A percentile compares a stretch with the other conserved stretches of the same genome.
Conservation (phyloP, 305 asterid species). For the Fraxinus platypoda region DNA sequence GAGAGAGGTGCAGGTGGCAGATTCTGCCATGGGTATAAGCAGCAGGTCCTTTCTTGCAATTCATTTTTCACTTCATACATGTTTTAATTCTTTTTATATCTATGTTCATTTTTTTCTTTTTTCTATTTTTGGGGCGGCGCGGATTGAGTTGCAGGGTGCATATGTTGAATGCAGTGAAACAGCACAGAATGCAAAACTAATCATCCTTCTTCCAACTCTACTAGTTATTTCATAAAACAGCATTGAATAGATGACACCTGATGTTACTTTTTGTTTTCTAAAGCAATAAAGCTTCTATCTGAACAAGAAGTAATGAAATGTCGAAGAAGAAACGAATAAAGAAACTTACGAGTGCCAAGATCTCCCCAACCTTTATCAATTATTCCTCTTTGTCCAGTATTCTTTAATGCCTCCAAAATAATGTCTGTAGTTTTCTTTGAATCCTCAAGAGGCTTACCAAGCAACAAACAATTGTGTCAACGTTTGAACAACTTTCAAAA, state of each 20-base stretch:
- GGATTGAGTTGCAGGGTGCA: neutral
- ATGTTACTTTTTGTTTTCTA: neutral
- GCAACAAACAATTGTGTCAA: constrained; percentile 14
- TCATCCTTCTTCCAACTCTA: neutral
- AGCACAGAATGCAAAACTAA: neutral
- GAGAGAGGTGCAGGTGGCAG: neutral
- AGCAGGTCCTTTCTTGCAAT: neutral
- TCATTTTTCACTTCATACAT: neutral
- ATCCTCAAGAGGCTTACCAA: constrained; percentile 86
- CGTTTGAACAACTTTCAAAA: neutral
- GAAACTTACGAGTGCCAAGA: constrained; percentile 80
- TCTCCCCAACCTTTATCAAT: constrained; percentile 98
- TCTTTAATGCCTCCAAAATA: constrained; percentile 78
- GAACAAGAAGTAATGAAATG: constrained; percentile 5
- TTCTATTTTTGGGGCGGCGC: neutral
- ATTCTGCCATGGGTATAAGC: neutral
- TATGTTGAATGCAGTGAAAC: neutral
- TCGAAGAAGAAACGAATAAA: constrained; percentile 9
- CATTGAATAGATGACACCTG: neutral
- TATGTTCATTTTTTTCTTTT: neutral
- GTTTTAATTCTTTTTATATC: neutral
- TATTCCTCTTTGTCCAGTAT: constrained; percentile 91
- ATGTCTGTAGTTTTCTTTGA: constrained; percentile 62
- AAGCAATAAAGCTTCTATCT: neutral
- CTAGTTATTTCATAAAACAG: neutral